Evolutionary conservation across 495 filamentous ascomycete species (phyloP).

Genomic region (Thermothielavioides terrestris): DNA sequence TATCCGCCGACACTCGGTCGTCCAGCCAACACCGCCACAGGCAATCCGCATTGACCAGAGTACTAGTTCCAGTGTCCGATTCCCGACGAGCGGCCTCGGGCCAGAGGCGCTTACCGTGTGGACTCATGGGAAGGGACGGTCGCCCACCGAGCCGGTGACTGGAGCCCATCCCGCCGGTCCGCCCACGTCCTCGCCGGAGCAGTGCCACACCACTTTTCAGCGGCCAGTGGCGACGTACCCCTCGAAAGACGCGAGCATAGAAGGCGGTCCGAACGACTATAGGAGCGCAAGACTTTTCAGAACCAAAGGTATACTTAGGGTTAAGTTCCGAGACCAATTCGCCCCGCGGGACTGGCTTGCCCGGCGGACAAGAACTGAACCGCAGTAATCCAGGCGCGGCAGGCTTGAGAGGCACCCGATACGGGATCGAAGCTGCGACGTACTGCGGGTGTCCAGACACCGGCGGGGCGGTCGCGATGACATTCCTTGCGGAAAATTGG

Average conservation of each 20-base stretch:
- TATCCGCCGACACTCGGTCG: conserved; percentile 8
- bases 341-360: conserved; percentile 31
- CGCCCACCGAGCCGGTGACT: conserved; percentile 34
- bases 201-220: conserved; percentile 34
- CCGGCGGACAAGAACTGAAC: conserved; percentile 6
- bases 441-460: conserved; percentile 23
- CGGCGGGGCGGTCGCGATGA: conserved; percentile 33
- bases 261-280: conserved; percentile 36
- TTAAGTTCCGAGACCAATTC: conserved; percentile 68
- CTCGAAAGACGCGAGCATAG: conserved; percentile 23
- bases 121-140: conserved; percentile 50
- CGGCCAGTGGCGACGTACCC: conserved; percentile 16
- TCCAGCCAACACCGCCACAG: conserved; percentile 30
- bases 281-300: conserved; percentile 37
- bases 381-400: conserved; percentile 28
- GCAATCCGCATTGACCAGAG: conserved; percentile 49
- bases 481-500: conserved; percentile 58
- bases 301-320: conserved; percentile 60
- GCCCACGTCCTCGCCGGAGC: conserved; percentile 20
- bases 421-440: conserved; percentile 34
- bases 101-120: conserved; percentile 53
- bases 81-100: conserved; percentile 55
- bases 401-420: conserved; percentile 28
- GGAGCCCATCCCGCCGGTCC: conserved; percentile 37
- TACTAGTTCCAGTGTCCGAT: conserved; percentile 47